Evolutionary conservation across 2,329 filamentous ascomycete species (phyloP).

Genomic region (Colletotrichum sp.): DNA sequence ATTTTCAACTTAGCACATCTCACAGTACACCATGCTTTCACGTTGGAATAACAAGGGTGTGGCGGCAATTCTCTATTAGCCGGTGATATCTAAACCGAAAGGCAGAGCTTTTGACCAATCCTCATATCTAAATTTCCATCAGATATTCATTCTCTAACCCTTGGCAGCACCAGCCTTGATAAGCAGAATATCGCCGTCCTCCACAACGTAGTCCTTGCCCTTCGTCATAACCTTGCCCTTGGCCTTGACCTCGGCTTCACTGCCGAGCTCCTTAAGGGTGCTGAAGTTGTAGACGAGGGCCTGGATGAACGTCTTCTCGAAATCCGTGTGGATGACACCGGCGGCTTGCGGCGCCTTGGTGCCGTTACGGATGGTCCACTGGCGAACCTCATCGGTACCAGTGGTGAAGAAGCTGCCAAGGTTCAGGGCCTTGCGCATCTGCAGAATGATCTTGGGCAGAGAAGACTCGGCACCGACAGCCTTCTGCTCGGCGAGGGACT

Average conservation of each 20-base stretch:
- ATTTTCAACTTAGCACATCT: background rate
- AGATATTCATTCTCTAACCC: constrained; percentile 47
- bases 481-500: constrained; percentile 86
- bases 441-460: constrained; percentile 87
- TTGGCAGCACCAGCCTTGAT: constrained; percentile 91
- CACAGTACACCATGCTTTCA: background rate
- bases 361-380: constrained; percentile 96
- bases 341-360: constrained; percentile 98
- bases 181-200: constrained; percentile 82
- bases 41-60: background rate
- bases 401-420: constrained; percentile 97
- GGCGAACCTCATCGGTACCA: constrained; percentile 92
- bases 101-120: constrained; percentile 21
- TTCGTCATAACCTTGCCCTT: constrained; percentile 98
- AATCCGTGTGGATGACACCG: constrained; percentile 97
- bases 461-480: constrained; percentile 84
- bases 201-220: constrained; percentile 94
- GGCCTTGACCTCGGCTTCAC: constrained; percentile 86
- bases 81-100: constrained; percentile 23
- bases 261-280: constrained; percentile 82
- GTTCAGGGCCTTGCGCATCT: constrained; percentile 92
- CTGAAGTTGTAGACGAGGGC: constrained; percentile 90
- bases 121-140: constrained; percentile 20
- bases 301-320: constrained; percentile 99
- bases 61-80: constrained; percentile 11